phyloP scores from a whole-genome alignment of 305 asterid species.

The Nicotiana rustica region DNA sequence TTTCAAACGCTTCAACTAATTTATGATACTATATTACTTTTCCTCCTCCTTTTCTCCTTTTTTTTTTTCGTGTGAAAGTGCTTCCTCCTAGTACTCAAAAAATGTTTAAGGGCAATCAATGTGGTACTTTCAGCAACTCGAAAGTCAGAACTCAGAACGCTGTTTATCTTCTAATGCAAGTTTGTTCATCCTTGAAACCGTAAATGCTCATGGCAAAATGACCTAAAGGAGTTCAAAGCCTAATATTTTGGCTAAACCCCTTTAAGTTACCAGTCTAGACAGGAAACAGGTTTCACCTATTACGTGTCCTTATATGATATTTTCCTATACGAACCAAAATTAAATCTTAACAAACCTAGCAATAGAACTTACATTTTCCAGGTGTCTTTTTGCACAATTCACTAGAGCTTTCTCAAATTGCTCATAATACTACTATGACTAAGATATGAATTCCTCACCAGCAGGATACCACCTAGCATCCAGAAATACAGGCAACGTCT shows the following conservation, averaged over 20 bases:
- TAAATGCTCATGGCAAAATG: neutral
- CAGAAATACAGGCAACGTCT: neutral
- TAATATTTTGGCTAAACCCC: no score
- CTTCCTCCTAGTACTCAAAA: neutral
- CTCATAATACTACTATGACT: neutral
- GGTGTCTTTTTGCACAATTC: no score
- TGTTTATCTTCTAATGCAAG: neutral
- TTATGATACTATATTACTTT: neutral
- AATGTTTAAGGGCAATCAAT: neutral
- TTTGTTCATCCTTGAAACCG: neutral
- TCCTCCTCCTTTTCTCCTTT: neutral
- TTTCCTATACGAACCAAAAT: neutral
- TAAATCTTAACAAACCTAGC: neutral
- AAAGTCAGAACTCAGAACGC: neutral
- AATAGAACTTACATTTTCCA: neutral
- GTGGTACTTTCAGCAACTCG: neutral
- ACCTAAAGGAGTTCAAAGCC: neutral
- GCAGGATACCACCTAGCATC: neutral
- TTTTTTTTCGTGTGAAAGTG: neutral
- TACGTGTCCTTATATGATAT: neutral
- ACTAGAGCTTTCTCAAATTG: neutral
- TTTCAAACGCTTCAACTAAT: neutral
- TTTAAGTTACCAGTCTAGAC: neutral
- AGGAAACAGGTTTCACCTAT: neutral
- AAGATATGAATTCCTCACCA: no score